A percentile compares a stretch with the other conserved stretches of the same genome.
phyloP scores from a whole-genome alignment of 1,284 basidiomycete genomes.

The Fomitopsis betulina region DNA sequence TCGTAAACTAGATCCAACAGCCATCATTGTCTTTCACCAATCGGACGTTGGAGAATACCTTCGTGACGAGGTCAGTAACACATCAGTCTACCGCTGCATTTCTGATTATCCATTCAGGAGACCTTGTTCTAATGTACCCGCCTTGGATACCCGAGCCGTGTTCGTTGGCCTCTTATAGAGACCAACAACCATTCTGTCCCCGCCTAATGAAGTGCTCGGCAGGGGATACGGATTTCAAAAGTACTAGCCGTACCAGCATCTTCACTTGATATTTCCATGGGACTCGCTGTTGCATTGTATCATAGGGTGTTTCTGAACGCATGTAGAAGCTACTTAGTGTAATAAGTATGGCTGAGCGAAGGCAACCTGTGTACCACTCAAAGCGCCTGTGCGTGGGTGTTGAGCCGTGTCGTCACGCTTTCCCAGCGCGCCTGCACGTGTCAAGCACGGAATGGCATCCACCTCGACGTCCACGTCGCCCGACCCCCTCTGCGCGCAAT shows the following conservation, averaged over 20 bases:
- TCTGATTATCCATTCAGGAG: constrained; percentile 41
- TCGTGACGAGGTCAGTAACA: constrained; percentile 78
- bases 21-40: constrained; percentile 98
- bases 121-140: constrained; percentile 55
- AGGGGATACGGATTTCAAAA: constrained; percentile 15
- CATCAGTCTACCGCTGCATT: not conserved
- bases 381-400: too few species aligned
- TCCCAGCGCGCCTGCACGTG: constrained; percentile 13
- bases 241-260: not conserved
- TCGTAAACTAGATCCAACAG: constrained; percentile 95
- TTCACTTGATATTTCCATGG: not conserved
- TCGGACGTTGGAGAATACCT: constrained; percentile 98
- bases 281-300: constrained; percentile 1
- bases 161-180: constrained; percentile 9
- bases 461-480: constrained; percentile 20
- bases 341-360: too few species aligned
- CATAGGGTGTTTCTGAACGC: not conserved
- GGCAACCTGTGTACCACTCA: too few species aligned
- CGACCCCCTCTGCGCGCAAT: constrained; percentile 41
- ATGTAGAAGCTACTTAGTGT: not conserved
- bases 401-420: constrained; percentile 15
- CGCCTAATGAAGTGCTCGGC: constrained; percentile 29
- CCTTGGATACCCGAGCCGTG: not conserved
- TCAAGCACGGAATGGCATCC: constrained; percentile 20
- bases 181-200: not conserved